Evolutionary conservation across 1,284 basidiomycete species (phyloP), one percentile per base, ranked within the genome.

Genomic region (Marasmius oreades): DNA sequence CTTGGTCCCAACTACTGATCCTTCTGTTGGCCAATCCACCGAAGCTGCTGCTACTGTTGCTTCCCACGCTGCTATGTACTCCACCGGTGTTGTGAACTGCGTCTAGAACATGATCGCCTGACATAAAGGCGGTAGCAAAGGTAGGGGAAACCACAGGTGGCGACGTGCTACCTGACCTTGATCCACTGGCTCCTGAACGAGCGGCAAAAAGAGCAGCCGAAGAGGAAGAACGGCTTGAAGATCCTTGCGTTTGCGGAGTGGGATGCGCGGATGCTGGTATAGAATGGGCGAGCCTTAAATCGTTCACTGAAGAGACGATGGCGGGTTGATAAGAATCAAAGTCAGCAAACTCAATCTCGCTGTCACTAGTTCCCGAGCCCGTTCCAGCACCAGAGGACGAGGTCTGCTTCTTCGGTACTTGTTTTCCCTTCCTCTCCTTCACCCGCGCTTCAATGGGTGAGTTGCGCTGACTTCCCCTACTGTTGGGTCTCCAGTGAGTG

Each of bases 1-100:
- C 28, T 16, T 50, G 47, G 31, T 50, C 47, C 47, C 47, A 50
- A 20, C 47, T 50, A 18, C 47, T 50, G 26, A 50, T 50, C 16
- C 47, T 50, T 6, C 47, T 23, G 31, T 50, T 50, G 16, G 47
- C 47, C 8, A 50, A 18, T 33, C 47, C 47, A 2, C 47, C 47
- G 4, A 50, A 31, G 20, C 47, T 50, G 47, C 47, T 50, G 28
- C 31, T 50, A 7, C 47, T 50, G 20, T n/a, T 50, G 28, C 47
- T 50, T 23, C 47, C 26, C 14, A 33, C 28, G 28, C 47, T 50
- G 23, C 47, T 50, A n/a, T 11, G 14, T 33, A 31, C 28, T 5
- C 26, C 47, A 18, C 23, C 28, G 5, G 33, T 31, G 10, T 23
- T 31, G 28, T 24, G 26, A n/a, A 26, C 28, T 31, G 26, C 47